A percentile compares a stretch with the other conserved stretches of the same genome.
These are phyloP conservation scores for Aureobasidium sp. DNA, from an alignment of 2,329 filamentous ascomycete species.

Conservation along the genomic window DNA sequence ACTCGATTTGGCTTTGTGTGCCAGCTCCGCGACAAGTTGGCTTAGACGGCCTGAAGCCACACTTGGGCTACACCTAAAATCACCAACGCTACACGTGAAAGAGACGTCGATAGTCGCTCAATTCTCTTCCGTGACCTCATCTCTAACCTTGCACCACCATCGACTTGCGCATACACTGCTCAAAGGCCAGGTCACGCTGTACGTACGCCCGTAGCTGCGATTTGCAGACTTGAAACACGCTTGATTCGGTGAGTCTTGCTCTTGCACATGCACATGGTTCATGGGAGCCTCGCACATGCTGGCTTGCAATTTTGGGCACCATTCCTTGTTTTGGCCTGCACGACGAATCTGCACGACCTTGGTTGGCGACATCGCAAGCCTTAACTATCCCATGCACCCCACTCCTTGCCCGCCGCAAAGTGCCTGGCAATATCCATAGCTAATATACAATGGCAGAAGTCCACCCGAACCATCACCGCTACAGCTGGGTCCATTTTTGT, in stretches of 20 bases:
- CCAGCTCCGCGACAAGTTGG: neutral
- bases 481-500: conserved; percentile 3
- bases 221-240: conserved; percentile 5
- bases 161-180: neutral
- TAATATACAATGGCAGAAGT: conserved; percentile 8
- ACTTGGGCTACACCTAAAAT: neutral
- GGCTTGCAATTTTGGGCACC: neutral
- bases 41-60: neutral
- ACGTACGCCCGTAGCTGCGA: conserved; percentile 1
- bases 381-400: neutral
- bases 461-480: neutral
- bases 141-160: neutral
- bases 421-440: neutral
- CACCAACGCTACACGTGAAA: neutral
- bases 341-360: conserved; percentile 3
- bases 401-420: neutral
- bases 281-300: neutral
- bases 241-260: neutral
- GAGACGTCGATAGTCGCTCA: conserved; percentile 3
- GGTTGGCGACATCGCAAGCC: neutral
- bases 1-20: neutral
- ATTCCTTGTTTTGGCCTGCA: conserved; percentile 8
- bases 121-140: conserved; percentile 1
- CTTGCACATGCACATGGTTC: conserved; percentile 3
- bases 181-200: conserved; percentile 1